Percentiles rank a stretch among this genome's conserved stretches.
These are phyloP conservation scores for Glonium stellatum DNA, from an alignment of 495 filamentous ascomycete species.

Conservation along the genomic window DNA sequence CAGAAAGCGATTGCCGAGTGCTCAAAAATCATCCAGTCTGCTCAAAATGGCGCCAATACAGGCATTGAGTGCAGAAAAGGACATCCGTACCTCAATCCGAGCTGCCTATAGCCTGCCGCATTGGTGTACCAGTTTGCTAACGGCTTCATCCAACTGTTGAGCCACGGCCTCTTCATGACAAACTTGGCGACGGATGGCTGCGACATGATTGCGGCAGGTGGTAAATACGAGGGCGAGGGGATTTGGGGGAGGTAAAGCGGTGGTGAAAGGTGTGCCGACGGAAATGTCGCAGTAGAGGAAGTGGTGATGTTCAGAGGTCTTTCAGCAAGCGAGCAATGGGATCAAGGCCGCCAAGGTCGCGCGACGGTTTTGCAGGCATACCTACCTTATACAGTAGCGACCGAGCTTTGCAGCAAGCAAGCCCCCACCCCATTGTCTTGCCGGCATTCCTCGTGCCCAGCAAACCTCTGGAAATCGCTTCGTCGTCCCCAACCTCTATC, in stretches of 20 bases:
- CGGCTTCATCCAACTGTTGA: constrained; percentile 67
- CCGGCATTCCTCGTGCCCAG: background rate
- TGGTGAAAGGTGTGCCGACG: constrained; percentile 6
- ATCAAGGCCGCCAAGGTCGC: background rate
- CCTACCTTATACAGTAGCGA: background rate
- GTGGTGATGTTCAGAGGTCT: constrained; percentile 3
- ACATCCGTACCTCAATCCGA: constrained; percentile 72
- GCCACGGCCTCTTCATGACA: constrained; percentile 76
- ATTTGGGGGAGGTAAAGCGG: constrained; percentile 6
- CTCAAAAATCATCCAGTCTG: background rate
- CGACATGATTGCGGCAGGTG: constrained; percentile 53
- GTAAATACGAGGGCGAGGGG: background rate
- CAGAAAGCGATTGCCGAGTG: constrained; percentile 14
- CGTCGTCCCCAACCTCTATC: background rate
- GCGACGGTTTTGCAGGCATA: background rate
- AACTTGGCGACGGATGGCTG: constrained; percentile 62
- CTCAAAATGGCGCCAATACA: background rate
- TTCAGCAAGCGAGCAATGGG: background rate
- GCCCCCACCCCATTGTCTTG: background rate
- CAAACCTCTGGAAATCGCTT: too few species aligned
- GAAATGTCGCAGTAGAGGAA: background rate
- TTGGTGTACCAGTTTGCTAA: constrained; percentile 77
- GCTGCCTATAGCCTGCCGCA: constrained; percentile 82
- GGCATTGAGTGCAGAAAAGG: background rate
- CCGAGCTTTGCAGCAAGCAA: background rate